A percentile compares a stretch with the other conserved stretches of the same genome.
Conservation (phyloP, 345 rosid genomes). For the Gossypium longicalyx region DNA sequence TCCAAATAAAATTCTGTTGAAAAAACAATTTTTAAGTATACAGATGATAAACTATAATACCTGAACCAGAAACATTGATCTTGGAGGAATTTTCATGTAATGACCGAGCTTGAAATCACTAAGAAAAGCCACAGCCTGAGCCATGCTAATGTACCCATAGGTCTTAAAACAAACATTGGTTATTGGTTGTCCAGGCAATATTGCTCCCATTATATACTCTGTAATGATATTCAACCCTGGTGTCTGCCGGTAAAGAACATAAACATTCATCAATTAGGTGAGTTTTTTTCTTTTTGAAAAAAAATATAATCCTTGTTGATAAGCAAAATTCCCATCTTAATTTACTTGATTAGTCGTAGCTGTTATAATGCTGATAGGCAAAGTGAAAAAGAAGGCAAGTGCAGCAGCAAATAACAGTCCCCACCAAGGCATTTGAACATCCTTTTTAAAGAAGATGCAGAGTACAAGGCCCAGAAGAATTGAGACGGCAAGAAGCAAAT, state of each 20-base stretch:
- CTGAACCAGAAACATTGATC: slow-evolving; percentile 42
- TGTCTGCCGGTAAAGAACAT: slow-evolving; percentile 16
- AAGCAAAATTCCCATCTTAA: neutral
- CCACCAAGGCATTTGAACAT: slow-evolving; percentile 54
- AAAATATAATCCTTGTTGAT: neutral
- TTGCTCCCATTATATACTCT: slow-evolving; percentile 31
- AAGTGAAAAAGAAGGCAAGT: slow-evolving; percentile 40
- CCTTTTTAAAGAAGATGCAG: slow-evolving; percentile 28
- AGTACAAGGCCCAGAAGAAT: slow-evolving; percentile 26
- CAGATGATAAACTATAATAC: slow-evolving; percentile 8
- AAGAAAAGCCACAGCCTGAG: slow-evolving; percentile 36
- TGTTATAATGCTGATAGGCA: slow-evolving; percentile 43
- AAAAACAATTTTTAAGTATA: neutral
- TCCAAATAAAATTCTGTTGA: neutral
- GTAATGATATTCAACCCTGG: slow-evolving; percentile 38
- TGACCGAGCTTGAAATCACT: slow-evolving; percentile 36
- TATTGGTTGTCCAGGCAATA: slow-evolving; percentile 31
- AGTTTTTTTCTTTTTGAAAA: too few relatives aligned
- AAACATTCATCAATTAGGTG: neutral
- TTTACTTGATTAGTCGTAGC: slow-evolving; percentile 51
- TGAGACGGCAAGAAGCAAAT: slow-evolving; percentile 27
- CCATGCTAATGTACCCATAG: slow-evolving; percentile 38
- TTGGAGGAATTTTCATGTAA: slow-evolving; percentile 40
- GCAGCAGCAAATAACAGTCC: slow-evolving; percentile 40
- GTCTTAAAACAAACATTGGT: slow-evolving; percentile 38